Base-by-base conservation (phyloP, 345 rosid species). In the Mangifera indica region DNA sequence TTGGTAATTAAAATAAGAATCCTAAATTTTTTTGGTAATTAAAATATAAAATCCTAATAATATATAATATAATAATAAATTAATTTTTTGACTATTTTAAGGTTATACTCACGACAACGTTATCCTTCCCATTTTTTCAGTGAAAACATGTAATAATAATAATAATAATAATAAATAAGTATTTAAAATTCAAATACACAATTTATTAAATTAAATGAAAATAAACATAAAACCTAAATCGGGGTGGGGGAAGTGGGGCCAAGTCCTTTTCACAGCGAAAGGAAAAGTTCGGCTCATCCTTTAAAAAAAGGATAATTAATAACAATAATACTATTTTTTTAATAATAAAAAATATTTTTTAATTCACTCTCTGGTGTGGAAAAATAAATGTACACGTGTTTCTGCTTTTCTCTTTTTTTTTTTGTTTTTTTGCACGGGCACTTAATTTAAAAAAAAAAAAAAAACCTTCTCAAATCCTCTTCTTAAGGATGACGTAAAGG, bases 201-300 rank as follows among this genome's bases (percentile, higher is more conserved):
- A 29, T 37, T 37, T 37, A 37, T 3, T 5, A 20, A 2, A 68
- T 52, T 60, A 4, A 22, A 46, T 32, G 29, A 17, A 10, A 62
- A 44, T 0, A 6, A 22, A 18, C 13, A 65, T 49, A 67, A 76
- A 74, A 56, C 74, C 67, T 71, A 58, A 71, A 81, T 78, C 60
- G 55, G 26, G 55, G 88, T 72, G 80, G 74, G 42, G 37, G 3
- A 71, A 29, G 84, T 77, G 92, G 91, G 97, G 29, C 88, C 90
- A 79, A 20, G 54, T 75, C 78, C 77, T 81, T 83, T 82, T 81
- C 84, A 67, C 74, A 67, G 68, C 75, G 77, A 80, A 77, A 74
- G 80, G 75, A 74, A 80, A 71, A 77, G 73, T 54, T 40, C 48
- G 79, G 70, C 72, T 63, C 60, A 58, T 61, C 69, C 10, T 70